phyloP scores from a whole-genome alignment of 805 yeast species.

The Metschnikowia cerradonensis region DNA sequence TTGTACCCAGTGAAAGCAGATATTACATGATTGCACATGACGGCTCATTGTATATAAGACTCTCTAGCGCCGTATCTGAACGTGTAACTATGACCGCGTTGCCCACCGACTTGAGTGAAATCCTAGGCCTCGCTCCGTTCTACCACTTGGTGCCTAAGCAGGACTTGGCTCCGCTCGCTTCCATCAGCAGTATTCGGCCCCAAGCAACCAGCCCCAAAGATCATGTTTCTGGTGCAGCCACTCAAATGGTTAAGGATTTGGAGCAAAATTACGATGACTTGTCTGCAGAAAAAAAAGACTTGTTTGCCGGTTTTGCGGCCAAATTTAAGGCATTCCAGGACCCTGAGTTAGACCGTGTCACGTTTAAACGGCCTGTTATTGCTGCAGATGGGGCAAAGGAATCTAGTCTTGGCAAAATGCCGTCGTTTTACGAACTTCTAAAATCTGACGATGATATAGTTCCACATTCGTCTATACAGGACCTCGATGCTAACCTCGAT shows the following conservation, averaged over 20 bases:
- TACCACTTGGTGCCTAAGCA: conserved; percentile 16
- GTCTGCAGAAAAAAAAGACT: conserved; percentile 10
- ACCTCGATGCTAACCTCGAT: conserved; percentile 10
- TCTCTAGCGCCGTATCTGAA: not conserved
- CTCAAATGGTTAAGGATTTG: conserved; percentile 1
- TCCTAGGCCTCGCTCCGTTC: conserved; percentile 14
- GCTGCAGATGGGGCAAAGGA: conserved; percentile 6
- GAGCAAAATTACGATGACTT: conserved; percentile 9
- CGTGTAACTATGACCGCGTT: not conserved
- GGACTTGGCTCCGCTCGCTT: conserved; percentile 15
- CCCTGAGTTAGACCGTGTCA: conserved; percentile 25
- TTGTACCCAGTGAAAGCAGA: not conserved
- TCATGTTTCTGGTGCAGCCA: conserved; percentile 6
- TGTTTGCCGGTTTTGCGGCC: conserved; percentile 15
- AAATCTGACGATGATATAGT: conserved; percentile 10
- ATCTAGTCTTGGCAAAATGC: conserved; percentile 6
- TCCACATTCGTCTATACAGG: conserved; percentile 10
- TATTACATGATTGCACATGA: conserved; percentile 1
- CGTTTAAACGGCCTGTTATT: conserved; percentile 33
- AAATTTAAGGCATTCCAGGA: conserved; percentile 22
- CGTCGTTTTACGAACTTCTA: conserved; percentile 15
- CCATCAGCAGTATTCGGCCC: conserved; percentile 11
- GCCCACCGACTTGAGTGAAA: conserved; percentile 10
- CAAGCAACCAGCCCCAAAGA: conserved; percentile 5
- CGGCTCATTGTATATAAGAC: not conserved